Conservation (phyloP, 257 asterid species). For the Nicotiana paniculata region DNA sequence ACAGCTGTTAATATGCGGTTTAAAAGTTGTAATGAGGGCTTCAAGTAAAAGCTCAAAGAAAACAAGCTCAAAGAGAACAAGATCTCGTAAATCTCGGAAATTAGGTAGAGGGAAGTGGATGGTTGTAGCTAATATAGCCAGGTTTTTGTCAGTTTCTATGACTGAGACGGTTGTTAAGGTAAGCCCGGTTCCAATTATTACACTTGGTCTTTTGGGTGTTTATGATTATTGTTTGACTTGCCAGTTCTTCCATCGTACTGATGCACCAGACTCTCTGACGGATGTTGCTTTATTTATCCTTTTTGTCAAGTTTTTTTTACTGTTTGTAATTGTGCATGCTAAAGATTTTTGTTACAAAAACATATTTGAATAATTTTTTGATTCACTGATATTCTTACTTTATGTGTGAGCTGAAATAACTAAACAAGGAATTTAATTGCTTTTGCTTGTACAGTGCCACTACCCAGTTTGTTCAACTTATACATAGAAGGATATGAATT, state of each 20-base stretch:
- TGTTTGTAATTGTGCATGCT: neutral
- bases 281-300: neutral
- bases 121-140: conserved; percentile 85
- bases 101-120: conserved; percentile 91
- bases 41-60: conserved; percentile 53
- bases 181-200: conserved; percentile 14
- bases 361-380: neutral
- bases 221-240: conserved; percentile 1
- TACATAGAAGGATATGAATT: neutral
- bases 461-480: neutral
- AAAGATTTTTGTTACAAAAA: neutral
- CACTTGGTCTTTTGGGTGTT: neutral
- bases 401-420: neutral
- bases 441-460: neutral
- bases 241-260: neutral
- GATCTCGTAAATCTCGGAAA: conserved; percentile 49
- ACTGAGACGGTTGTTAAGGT: conserved; percentile 80
- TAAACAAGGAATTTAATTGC: neutral
- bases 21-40: conserved; percentile 81
- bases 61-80: conserved; percentile 31
- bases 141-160: conserved; percentile 78
- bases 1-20: conserved; percentile 72
- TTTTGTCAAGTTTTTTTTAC: neutral
- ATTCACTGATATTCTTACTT: neutral
- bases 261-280: neutral